Evolutionary conservation across 2,329 filamentous ascomycete species (phyloP).

Genomic region (Phialophora tarda): DNA sequence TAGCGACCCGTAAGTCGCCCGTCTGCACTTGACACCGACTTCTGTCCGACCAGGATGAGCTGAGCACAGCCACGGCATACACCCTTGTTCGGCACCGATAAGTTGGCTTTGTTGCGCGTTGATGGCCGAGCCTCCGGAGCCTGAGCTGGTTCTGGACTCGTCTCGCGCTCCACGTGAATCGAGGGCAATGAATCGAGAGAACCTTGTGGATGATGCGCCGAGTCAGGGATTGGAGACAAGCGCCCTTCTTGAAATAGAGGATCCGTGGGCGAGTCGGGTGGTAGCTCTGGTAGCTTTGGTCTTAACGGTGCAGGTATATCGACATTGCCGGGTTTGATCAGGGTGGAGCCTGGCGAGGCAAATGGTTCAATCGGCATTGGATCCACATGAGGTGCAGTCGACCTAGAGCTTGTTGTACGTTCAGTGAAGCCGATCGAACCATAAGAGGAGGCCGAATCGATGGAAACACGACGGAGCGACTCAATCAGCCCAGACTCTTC

Average conservation of each 20-base stretch:
- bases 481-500: constrained; percentile 11
- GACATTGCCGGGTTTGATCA: constrained; percentile 46
- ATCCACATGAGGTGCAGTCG: constrained; percentile 63
- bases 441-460: constrained; percentile 50
- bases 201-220: constrained; percentile 6
- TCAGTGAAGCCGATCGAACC: constrained; percentile 48
- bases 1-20: constrained; percentile 90
- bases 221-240: constrained; percentile 44
- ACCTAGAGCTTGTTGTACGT: constrained; percentile 55
- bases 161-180: constrained; percentile 20
- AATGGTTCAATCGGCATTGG: constrained; percentile 14
- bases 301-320: constrained; percentile 36
- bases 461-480: constrained; percentile 34
- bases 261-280: constrained; percentile 56
- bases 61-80: constrained; percentile 82
- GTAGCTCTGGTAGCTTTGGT: constrained; percentile 20
- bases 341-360: constrained; percentile 45
- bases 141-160: constrained; percentile 16
- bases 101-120: constrained; percentile 16
- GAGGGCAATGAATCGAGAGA: constrained; percentile 26
- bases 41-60: constrained; percentile 71
- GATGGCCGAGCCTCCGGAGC: constrained; percentile 6
- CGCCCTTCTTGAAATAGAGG: constrained; percentile 52
- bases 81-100: constrained; percentile 58
- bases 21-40: constrained; percentile 92